Conservation (phyloP, 345 rosid genomes). For the Eucalyptus decipiens region DNA sequence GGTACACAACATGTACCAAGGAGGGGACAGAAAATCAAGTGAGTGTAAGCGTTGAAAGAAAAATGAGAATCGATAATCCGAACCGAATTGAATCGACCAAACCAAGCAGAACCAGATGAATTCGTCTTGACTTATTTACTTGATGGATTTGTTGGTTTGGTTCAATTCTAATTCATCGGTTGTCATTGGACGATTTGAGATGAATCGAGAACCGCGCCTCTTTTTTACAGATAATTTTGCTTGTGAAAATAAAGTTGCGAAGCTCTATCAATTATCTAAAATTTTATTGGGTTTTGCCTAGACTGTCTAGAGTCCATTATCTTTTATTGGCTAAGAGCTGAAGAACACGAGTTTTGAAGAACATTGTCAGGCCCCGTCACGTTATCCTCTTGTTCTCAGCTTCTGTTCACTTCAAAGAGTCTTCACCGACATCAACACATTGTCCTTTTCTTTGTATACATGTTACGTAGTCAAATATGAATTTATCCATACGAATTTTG, state of each 20-base stretch:
- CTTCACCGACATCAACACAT: background rate
- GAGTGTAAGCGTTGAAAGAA: background rate
- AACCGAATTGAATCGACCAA: background rate
- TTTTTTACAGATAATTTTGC: background rate
- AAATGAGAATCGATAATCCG: background rate
- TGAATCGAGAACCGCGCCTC: rapidly evolving
- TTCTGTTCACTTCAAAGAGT: background rate
- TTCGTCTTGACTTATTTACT: background rate
- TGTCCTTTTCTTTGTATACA: background rate
- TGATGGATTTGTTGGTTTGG: background rate
- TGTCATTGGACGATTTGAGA: background rate
- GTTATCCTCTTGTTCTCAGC: background rate
- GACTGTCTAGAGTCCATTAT: background rate
- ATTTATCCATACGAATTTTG: background rate
- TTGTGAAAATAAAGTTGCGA: background rate
- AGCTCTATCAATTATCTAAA: background rate
- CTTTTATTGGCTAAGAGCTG: background rate
- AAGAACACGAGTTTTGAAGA: background rate
- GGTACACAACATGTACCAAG: background rate
- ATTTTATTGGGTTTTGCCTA: background rate
- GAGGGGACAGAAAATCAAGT: background rate
- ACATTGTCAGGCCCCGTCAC: background rate
- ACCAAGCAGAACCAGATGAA: background rate
- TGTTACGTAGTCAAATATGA: background rate
- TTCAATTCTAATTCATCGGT: background rate